Evolutionary conservation across 2,329 filamentous ascomycete species (phyloP).

Genomic region (Fusarium solani-melongenae): DNA sequence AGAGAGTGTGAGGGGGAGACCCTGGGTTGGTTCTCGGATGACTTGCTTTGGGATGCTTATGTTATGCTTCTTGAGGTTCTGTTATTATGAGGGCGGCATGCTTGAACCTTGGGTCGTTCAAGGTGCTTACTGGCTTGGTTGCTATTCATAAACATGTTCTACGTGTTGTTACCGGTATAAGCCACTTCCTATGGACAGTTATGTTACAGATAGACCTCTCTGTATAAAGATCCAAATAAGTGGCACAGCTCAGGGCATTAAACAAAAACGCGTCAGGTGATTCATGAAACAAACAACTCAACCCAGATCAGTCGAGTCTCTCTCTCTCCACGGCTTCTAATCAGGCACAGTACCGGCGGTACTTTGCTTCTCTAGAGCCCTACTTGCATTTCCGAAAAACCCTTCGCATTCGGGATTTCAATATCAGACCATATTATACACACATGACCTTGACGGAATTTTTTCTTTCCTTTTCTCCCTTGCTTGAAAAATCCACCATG

Average conservation of each 20-base stretch:
- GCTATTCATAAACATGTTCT: neutral
- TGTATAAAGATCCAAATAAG: neutral
- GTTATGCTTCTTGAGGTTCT: neutral
- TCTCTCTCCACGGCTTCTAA: neutral
- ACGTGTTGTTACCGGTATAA: neutral
- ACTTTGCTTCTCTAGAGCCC: neutral
- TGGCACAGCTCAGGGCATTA: neutral
- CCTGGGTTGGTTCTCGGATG: neutral
- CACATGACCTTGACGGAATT: neutral
- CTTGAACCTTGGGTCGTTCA: neutral
- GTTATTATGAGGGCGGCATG: neutral
- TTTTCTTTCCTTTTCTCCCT: neutral
- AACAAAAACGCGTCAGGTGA: neutral
- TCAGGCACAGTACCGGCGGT: neutral
- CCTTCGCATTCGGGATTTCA: neutral
- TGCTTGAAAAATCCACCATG: neutral
- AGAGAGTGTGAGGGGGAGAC: neutral
- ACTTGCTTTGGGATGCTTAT: neutral
- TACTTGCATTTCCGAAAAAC: neutral
- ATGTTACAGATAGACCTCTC: neutral
- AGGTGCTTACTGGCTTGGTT: neutral
- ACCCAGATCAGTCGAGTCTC: neutral
- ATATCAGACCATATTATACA: neutral
- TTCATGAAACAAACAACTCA: neutral
- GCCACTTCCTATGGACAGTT: neutral